Base-by-base conservation (phyloP, 768 basidiomycete species). In the Collybiopsis confluens region DNA sequence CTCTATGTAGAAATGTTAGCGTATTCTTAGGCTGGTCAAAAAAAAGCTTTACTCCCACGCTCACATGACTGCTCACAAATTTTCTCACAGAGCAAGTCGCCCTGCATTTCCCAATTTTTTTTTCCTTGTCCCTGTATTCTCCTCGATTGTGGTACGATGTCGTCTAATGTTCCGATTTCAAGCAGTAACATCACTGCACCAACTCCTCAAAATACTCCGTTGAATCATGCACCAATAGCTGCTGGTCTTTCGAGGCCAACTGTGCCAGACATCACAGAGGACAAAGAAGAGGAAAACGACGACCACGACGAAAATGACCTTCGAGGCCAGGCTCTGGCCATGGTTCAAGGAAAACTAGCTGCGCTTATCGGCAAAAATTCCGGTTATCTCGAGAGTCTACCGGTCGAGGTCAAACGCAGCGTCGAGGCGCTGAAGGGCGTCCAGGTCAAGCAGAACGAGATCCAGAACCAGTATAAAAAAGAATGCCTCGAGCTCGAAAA, bases 401-500 rank as follows among this genome's bases (percentile, higher is more conserved):
- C 94, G 10, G 71, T 78, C 43, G 83, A 87, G 41, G 83, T 95
- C 64, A 90, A 90, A 73, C 76, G 83, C 69, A 89, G 85, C 63
- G 73, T 99, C 62, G 90, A 95, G 72, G 96, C 85, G 15, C 77
- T 99, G 65, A 96, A 97, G 69, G 96, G 95, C 49, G 79, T 99
- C 41, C 96, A 98, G 70, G 83, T 83, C 62, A 86, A 92, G 73
- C 93, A 97, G 70, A 83, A 86, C 60, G 87, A 92, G 62, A 79
- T 98, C 41, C 92, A 97, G 67, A 88, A 88, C 62, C 82, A 93
- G 77, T 92, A 95, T 78, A 97, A 98, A 72, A 82, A 86, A 65
- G 96, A 98, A 69, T 92, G 94, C 64, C 77, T 97, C 43, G 92
- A 95, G 70, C 79, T 98, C 52, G 95, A 98, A 78, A 92, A 94